Percentiles rank a stretch among this genome's conserved stretches.
Evolutionary conservation across 805 yeast species (phyloP).

Genomic region (Grigorovia jiainica): DNA sequence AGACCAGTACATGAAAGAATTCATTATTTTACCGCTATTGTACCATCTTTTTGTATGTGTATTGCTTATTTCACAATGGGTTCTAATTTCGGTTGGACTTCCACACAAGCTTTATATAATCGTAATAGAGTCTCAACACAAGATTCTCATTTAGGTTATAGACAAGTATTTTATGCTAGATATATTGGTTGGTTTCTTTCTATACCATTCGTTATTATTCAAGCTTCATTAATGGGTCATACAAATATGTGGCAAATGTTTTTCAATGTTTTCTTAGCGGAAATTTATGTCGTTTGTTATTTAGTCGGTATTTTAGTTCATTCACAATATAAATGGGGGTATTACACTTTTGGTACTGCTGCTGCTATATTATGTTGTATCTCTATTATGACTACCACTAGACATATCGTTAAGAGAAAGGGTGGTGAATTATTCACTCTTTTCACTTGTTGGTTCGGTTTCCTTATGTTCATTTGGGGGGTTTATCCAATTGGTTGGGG

Average conservation of each 20-base stretch:
- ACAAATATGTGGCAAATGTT: constrained; percentile 20
- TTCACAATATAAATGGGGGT: constrained; percentile 45
- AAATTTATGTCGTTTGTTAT: constrained; percentile 35
- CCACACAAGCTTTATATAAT: constrained; percentile 39
- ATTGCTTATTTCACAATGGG: constrained; percentile 49
- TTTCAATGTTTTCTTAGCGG: constrained; percentile 29
- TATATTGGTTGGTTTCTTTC: constrained; percentile 52
- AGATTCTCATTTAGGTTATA: constrained; percentile 25
- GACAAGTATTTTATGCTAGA: constrained; percentile 51
- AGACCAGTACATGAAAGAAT: constrained; percentile 29
- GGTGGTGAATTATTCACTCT: constrained; percentile 18
- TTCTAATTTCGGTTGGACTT: constrained; percentile 50
- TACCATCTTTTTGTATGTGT: constrained; percentile 37
- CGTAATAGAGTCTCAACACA: constrained; percentile 33
- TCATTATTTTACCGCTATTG: constrained; percentile 33
- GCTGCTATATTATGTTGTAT: constrained; percentile 15
- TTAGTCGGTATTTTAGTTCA: constrained; percentile 36
- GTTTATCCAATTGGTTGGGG: constrained; percentile 26
- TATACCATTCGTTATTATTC: constrained; percentile 36
- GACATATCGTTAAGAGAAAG: constrained; percentile 13
- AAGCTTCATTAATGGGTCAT: constrained; percentile 19
- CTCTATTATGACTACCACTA: constrained; percentile 20
- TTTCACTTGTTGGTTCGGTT: constrained; percentile 14
- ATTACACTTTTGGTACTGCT: constrained; percentile 33
- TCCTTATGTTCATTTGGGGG: constrained; percentile 33